These are phyloP conservation scores for Populus trichocarpa DNA, from an alignment of 441 rosid genomes.

Conservation along the genomic window DNA sequence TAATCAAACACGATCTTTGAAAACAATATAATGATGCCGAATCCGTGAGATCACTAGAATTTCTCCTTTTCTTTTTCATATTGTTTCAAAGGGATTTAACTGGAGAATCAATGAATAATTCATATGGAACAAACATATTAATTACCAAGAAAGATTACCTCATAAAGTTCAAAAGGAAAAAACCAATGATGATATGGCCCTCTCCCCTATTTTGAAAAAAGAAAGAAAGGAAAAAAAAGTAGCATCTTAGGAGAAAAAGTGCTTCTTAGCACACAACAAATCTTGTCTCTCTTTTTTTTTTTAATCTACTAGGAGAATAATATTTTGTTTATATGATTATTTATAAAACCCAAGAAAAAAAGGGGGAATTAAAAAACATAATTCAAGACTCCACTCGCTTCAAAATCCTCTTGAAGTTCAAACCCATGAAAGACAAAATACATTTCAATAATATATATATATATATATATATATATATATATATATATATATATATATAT, in stretches of 20 bases:
- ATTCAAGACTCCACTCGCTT: neutral
- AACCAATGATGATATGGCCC: slow-evolving; percentile 37
- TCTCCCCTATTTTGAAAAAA: slow-evolving; percentile 17
- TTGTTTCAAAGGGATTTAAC: neutral
- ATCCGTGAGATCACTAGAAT: neutral
- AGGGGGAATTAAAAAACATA: neutral
- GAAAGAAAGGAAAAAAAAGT: no score
- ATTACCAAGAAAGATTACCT: slow-evolving; percentile 14
- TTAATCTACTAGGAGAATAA: no score
- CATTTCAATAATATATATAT: neutral
- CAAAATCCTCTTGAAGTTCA: neutral
- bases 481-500: neutral
- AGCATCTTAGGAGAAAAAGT: slow-evolving; percentile 32
- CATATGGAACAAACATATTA: slow-evolving; percentile 26
- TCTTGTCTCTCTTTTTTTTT: neutral
- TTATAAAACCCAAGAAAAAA: neutral
- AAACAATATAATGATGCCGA: neutral
- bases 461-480: neutral
- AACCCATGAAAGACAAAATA: neutral
- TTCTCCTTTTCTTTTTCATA: neutral
- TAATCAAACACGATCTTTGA: no score
- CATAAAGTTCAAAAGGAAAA: slow-evolving; percentile 25
- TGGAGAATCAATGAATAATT: slow-evolving; percentile 10
- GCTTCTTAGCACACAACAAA: neutral
- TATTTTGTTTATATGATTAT: no score